Evolutionary conservation across 148 eudicot species (phyloP).

Genomic region (Pharnaceum exiguum): DNA sequence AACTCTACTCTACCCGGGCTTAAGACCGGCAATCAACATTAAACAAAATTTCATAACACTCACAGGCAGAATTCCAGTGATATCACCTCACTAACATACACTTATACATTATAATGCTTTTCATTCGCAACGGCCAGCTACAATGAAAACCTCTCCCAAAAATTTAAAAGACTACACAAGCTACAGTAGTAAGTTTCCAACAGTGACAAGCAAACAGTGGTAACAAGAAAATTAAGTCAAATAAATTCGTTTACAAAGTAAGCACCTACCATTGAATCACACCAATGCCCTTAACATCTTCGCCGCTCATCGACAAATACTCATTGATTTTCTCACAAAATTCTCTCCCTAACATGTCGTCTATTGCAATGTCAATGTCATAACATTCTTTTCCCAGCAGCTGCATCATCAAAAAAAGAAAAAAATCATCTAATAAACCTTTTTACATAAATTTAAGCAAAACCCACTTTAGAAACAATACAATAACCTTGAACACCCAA

Average conservation of each 20-base stretch:
- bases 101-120: no score
- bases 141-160: no score
- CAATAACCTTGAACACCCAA: not conserved
- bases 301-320: conserved; percentile 63
- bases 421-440: not conserved
- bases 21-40: no score
- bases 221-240: no score
- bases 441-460: not conserved
- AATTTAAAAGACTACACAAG: no score
- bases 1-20: no score
- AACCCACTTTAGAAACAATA: not conserved
- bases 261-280: conserved; percentile 78
- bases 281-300: conserved; percentile 64
- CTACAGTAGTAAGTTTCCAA: no score
- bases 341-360: conserved; percentile 81
- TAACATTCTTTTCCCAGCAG: conserved; percentile 88
- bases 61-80: no score
- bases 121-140: no score
- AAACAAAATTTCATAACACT: no score
- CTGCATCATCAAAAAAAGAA: conserved; percentile 33
- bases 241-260: not conserved
- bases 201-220: no score
- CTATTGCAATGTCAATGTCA: conserved; percentile 93
- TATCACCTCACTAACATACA: no score
- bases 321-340: conserved; percentile 85